Evolutionary conservation across 2,329 filamentous ascomycete genomes (phyloP), one percentile per base, ranked within the genome.

Genomic region (Beauveria rudraprayagi): DNA sequence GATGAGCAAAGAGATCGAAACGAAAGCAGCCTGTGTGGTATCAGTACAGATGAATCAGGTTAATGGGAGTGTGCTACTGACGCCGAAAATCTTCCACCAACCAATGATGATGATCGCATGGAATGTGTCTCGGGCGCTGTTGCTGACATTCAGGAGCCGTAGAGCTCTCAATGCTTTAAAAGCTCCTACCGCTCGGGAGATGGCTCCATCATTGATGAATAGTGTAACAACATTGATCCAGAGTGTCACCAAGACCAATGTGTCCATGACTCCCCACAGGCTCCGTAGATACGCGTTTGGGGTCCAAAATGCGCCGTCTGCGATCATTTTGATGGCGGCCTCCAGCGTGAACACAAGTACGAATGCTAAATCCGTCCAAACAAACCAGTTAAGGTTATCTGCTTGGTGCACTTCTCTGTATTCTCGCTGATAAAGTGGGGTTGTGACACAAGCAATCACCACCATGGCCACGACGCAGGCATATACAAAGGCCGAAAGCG

Each of bases 201-300:
- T 87, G 61, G 88, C 87, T 47, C 91, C 91, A 66, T 96, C 89
- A 61, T 92, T 87, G 69, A 84, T 83, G 59, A 99, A 80, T 1
- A 93, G 85, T 0, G 92, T 94, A 52, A 87, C 79, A 55, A 99
- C 91, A 69, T 96, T 97, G 70, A 97, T 88, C 93, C 94, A 97
- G 9, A 99, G 83, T 0, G 94, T 97, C 61, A 96, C 78, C 57
- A 99, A 79, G 66, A 99, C 94, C 50, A 97, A 75, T 0, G 89
- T 91, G 70, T 99, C 94, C 65, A 99, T 97, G 64, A 96, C 87
- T 7, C 94, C 95, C 94, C 94, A 99, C 0, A 92, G 93, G 70
- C 93, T 93, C 68, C 94, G 87, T 72, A 97, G 91, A 71, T 96
- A 99, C 3, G 95, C 95, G 74, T 99, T 97, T 0, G 94, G 94